phyloP scores from a whole-genome alignment of 2,329 filamentous ascomycete genomes.

The Colletotrichum musicola region DNA sequence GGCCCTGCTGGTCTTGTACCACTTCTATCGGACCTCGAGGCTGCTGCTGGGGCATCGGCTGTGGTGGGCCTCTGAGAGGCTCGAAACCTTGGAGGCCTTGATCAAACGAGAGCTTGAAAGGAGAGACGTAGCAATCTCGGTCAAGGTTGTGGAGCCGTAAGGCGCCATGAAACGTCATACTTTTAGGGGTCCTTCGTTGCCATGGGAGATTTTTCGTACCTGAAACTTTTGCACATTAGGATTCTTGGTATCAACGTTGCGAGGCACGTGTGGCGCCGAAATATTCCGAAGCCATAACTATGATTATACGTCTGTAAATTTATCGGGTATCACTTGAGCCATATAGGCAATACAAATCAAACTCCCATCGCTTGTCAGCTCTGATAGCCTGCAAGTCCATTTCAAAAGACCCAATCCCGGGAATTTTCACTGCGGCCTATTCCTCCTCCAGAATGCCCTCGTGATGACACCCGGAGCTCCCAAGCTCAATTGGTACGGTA shows the following conservation, averaged over 20 bases:
- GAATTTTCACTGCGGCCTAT: background rate
- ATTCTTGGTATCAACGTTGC: too few relatives aligned
- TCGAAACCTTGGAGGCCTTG: constrained; percentile 39
- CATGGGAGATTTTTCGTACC: too few relatives aligned
- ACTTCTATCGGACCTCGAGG: constrained; percentile 44
- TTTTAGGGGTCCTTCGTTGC: too few relatives aligned
- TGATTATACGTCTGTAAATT: background rate
- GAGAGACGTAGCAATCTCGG: background rate
- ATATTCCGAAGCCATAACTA: background rate
- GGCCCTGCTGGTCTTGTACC: constrained; percentile 45
- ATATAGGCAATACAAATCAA: background rate
- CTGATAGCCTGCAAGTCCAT: background rate
- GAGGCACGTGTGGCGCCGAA: too few relatives aligned
- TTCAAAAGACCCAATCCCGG: background rate
- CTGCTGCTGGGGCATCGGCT: constrained; percentile 38
- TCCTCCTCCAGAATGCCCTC: constrained; percentile 10
- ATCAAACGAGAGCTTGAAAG: constrained; percentile 6
- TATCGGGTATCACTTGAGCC: background rate
- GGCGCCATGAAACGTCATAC: too few relatives aligned
- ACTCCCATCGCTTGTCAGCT: background rate
- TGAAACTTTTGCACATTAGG: too few relatives aligned
- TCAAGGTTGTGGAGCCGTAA: background rate
- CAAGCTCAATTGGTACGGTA: constrained; percentile 20
- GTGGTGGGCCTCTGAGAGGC: constrained; percentile 46
- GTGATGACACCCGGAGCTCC: constrained; percentile 30